Base-by-base conservation (phyloP, 257 asterid species). In the Nicotiana paniculata region DNA sequence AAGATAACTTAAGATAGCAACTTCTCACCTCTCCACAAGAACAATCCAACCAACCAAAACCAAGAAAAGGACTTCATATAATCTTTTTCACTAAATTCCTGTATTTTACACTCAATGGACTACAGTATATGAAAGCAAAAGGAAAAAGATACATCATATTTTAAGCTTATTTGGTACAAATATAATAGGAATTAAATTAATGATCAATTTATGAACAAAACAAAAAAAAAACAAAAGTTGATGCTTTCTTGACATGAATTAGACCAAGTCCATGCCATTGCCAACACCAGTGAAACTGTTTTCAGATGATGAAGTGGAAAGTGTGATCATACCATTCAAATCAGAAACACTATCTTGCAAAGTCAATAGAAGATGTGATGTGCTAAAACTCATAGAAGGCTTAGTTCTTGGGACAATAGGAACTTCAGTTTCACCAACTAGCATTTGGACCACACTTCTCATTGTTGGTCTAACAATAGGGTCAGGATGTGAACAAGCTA, bases 311-410 rank as follows among this genome's bases (percentile, higher is more conserved):
- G 97, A 85, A 0, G 95, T 77, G 65, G 97, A 93, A 39, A 91
- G 67, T 37, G 87, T 82, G 84, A 92, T 85, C 91, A 92, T 57
- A 0, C 91, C 98, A 79, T 93, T 93, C 88, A 90, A 86, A 81
- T 93, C 98, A 24, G 96, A 91, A 2, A 92, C 96, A 62, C 95
- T 91, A 46, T 93, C 97, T 72, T 93, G 93, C 88, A 93, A 89
- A 33, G 84, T 92, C 89, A 91, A 13, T 57, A 93, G 39, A 0
- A 93, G 90, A 48, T 93, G 89, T 13, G 96, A 88, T 10, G 97
- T 93, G 85, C 90, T 93, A 21, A 89, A 93, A 81, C 91, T 92
- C 90, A 88, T 61, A 2, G 93, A 83, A 5, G 98, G 98, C 83
- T 85, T 93, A 3, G 89, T 81, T 77, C 90, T 91, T 9, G 97